phyloP scores from a whole-genome alignment of 2,329 filamentous ascomycete genomes.

The Paramyrothecium roridum region DNA sequence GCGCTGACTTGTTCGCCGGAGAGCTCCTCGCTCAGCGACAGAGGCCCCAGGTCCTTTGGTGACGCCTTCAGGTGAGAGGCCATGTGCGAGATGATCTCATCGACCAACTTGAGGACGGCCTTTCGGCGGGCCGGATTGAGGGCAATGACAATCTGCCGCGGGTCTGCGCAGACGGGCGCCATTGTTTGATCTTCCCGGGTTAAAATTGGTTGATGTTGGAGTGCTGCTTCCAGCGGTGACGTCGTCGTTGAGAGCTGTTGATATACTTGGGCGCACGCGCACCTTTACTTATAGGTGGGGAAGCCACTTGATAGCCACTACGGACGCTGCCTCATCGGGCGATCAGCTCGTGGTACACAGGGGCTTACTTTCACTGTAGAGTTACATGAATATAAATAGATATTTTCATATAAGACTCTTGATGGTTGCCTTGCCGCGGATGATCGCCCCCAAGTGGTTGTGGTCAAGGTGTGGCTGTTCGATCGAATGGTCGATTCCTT shows the following conservation, averaged over 20 bases:
- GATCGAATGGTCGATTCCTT: too few relatives aligned
- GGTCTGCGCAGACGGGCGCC: constrained; percentile 53
- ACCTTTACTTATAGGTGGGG: not conserved
- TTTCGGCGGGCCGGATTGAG: constrained; percentile 50
- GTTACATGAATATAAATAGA: too few relatives aligned
- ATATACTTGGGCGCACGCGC: not conserved
- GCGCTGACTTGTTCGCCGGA: constrained; percentile 12
- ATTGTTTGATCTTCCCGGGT: constrained; percentile 25
- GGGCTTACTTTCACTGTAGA: too few relatives aligned
- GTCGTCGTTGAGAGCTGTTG: not conserved
- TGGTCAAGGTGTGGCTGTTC: too few relatives aligned
- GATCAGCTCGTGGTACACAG: too few relatives aligned
- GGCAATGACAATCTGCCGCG: constrained; percentile 52
- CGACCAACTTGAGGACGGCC: constrained; percentile 47
- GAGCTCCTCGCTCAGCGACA: constrained; percentile 9
- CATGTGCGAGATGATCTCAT: constrained; percentile 53
- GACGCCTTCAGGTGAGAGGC: constrained; percentile 44
- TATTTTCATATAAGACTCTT: too few relatives aligned
- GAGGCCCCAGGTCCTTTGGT: constrained; percentile 21
- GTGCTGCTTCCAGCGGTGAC: not conserved
- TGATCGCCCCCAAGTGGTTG: too few relatives aligned
- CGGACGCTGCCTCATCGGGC: not conserved
- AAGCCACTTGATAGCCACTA: not conserved
- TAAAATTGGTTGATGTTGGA: not conserved
- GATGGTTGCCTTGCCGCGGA: too few relatives aligned